Evolutionary conservation across 2,329 filamentous ascomycete species (phyloP), one percentile per base, ranked within the genome.

Genomic region (Ceratocystis lukuohia): DNA sequence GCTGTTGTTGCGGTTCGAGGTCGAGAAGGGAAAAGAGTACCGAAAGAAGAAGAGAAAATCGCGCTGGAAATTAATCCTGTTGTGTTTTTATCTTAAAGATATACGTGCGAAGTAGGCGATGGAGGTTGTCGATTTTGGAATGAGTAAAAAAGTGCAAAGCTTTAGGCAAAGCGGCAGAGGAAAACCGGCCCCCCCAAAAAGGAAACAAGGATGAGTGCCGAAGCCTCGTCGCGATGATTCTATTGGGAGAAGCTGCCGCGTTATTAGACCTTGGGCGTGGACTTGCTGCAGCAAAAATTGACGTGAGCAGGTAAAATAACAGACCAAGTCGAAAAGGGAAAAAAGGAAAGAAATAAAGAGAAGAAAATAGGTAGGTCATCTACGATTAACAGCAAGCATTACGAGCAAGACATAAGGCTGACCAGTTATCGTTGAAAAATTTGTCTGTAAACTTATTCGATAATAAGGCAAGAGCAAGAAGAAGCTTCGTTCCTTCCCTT

Each of bases 191-290:
- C 37, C 10, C 37, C 37, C 1, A 65, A 46, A 44, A 30, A 20
- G n/a, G 45, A 65, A 61, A 63, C 28, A 44, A 56, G 46, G 46
- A 48, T 48, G 28, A 61, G 25, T 33, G 28, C 41, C 17, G 44
- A 59, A 62, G 59, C 65, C 57, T 62, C 30, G 65, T 66, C 65
- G 65, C 65, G 65, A 66, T 62, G 48, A 8, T 63, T 57, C 57
- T 44, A 44, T 45, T 48, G 25, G 33, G 48, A 41, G 59, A 44
- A 53, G 56, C 56, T 62, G 61, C 61, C 65, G 65, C 59, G 65
- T 66, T 59, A 30, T n/a, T 17, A 59, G 25, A 37, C 15, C 6
- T 33, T 30, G 56, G 30, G 17, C 28, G 15, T 37, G 25, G 28
- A 41, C 56, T 28, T 28, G 56, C 30, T 12, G 56, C 56, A n/a